Base-by-base conservation (phyloP, 2,329 filamentous ascomycete species). In the Tricladium varicosporioides region DNA sequence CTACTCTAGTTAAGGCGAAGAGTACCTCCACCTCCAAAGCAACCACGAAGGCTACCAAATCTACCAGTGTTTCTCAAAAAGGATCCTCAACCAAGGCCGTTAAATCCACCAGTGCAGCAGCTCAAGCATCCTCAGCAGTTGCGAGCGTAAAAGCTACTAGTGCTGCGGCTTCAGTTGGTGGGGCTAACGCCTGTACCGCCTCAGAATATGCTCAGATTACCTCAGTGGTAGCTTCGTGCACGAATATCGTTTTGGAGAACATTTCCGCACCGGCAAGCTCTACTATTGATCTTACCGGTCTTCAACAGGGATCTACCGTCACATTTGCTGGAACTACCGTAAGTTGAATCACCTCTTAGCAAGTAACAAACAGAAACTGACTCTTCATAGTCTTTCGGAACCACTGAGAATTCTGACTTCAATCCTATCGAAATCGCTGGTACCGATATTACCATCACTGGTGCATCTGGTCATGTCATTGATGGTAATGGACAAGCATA, bases 401-500 rank as follows among this genome's bases (percentile, higher is more conserved):
- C 46, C 11, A 59, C 58, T 5, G 33, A 42, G 11, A 36, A 57
- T 48, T 53, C 40, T 10, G 48, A 33, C 27, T 63, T 63, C 42
- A 40, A 66, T 19, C 60, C 62, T 14, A 62, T 64, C 46, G 76
- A 77, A 19, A 74, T 88, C 60, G 79, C 78, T 2, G 86, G 86
- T 22, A 79, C 70, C 44, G 73, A 75, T 56, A 76, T 86, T 65
- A 75, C 75, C 42, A 74, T 86, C 22, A 73, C 73, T 13, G 82
- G 81, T 52, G 80, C 79, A 19, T 60, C 72, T 1, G 84, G 81
- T 15, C 74, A 74, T 59, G 71, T 77, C 33, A 78, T 87, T 51
- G 75, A 86, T 63, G 80, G 81, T 58, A 76, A 81, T 46, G 83
- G 84, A 32, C 64, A 75, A 14, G 71, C 73, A 32, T 86, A 80